Evolutionary conservation across 352 stramenopile genomes (phyloP).

Genomic region (Globisporangium apiculatum): DNA sequence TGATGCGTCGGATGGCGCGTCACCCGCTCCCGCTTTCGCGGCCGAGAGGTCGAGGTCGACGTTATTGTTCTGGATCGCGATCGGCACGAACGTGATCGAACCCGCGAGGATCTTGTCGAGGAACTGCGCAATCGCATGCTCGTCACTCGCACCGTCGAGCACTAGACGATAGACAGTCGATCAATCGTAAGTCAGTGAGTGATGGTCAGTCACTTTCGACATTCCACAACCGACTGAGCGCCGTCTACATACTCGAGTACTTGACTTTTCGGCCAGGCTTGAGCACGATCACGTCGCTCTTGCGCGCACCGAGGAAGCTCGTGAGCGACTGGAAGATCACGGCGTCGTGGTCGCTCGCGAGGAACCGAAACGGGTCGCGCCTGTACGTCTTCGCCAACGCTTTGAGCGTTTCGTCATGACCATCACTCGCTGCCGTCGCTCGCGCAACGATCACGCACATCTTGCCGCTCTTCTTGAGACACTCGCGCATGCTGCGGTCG

Average conservation of each 20-base stretch:
- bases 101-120: slow-evolving; percentile 62
- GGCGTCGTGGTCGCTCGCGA: slow-evolving; percentile 25
- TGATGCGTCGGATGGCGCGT: no score
- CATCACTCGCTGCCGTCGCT: slow-evolving; percentile 11
- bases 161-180: no score
- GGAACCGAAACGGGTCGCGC: slow-evolving; percentile 63
- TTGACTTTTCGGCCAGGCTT: slow-evolving; percentile 59
- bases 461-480: slow-evolving; percentile 40
- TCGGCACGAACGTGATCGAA: slow-evolving; percentile 32
- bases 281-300: slow-evolving; percentile 35
- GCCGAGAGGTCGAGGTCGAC: slow-evolving; percentile 8
- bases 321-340: slow-evolving; percentile 32
- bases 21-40: background rate
- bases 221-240: no score
- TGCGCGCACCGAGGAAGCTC: slow-evolving; percentile 24
- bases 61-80: slow-evolving; percentile 5
- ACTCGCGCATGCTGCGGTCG: slow-evolving; percentile 27
- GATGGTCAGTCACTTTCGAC: no score
- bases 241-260: slow-evolving; percentile 37
- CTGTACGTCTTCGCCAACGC: slow-evolving; percentile 76
- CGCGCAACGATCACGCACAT: slow-evolving; percentile 68
- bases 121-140: slow-evolving; percentile 33
- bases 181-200: no score
- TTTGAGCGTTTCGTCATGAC: slow-evolving; percentile 25
- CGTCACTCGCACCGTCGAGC: slow-evolving; percentile 14